Evolutionary conservation across 352 stramenopile genomes (phyloP), one percentile per base, ranked within the genome.

Genomic region (Phytophthora citricola): DNA sequence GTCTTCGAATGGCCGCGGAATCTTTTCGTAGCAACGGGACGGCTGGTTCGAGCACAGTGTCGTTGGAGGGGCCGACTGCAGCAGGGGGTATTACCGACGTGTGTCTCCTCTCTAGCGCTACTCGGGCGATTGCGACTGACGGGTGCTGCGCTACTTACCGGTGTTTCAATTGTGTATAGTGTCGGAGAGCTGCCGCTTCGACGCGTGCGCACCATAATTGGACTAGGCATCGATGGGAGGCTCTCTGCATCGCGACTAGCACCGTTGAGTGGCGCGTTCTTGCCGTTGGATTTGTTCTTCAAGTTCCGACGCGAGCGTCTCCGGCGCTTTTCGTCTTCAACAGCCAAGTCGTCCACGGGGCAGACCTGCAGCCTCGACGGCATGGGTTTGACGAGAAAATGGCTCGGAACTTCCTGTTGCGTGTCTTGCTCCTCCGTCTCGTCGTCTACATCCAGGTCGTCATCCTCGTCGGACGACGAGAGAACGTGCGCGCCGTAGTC

Each of bases 301-400:
- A 63, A 39, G 52, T 73, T 80, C 39, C 48, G 66, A 11, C 64
- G 66, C 15, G 71, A 83, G 1, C 86, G 81, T 55, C 86, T 75
- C n/a, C 83, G 74, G 7, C 82, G 82, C 60, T 92, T 92, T 66
- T 91, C 86, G 15, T 94, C 86, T 55, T 94, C 86, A 5, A 94
- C 69, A 5, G 74, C 86, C 34, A 92, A 39, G 55, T 94, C 86
- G 63, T 94, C 86, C 7, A 91, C 65, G 1, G 86, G 86, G 45
- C 86, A 94, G 22, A 93, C 86, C 17, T 79, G 79, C 5, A 93
- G 67, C 60, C 81, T 71, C 40, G 75, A 82, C 12, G 76, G 59
- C 85, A 94, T 94, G 12, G 85, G 83, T 52, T 94, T 94, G 48
- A 93, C 69, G 31, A 91, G 47, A 31, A 83, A 88, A 34, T 53